These are phyloP conservation scores for Neoscytalidium dimidiatum DNA, from an alignment of 2,329 filamentous ascomycete species.

Conservation along the genomic window DNA sequence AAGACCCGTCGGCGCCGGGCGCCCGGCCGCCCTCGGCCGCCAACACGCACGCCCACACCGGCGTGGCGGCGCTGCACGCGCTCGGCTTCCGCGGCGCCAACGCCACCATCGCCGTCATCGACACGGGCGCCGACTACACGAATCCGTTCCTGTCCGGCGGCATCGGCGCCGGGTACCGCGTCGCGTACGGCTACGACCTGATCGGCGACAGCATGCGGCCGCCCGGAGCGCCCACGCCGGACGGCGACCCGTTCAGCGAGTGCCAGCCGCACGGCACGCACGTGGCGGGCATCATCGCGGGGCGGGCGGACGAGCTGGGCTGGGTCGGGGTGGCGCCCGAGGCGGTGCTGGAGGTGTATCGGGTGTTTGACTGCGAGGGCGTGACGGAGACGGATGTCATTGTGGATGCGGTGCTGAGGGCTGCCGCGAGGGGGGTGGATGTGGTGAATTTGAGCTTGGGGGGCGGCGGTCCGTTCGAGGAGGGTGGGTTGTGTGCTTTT, in stretches of 20 bases:
- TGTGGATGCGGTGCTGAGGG: background rate
- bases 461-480: background rate
- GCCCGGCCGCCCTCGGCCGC: background rate
- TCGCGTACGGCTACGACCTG: background rate
- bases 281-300: background rate
- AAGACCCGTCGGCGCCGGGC: background rate
- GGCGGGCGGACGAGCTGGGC: background rate
- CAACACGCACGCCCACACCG: background rate
- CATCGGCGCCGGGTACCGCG: background rate
- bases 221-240: background rate
- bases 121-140: background rate
- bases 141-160: background rate
- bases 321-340: background rate
- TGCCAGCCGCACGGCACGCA: background rate
- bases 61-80: background rate
- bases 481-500: background rate
- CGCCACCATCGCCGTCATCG: background rate
- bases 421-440: background rate
- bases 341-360: background rate
- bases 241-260: background rate
- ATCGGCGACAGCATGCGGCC: background rate
- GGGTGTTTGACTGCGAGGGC: background rate
- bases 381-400: background rate
- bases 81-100: background rate
- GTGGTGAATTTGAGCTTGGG: background rate